Evolutionary conservation across 495 filamentous ascomycete genomes (phyloP), one percentile per base, ranked within the genome.

Genomic region (Apiosordaria backusii): DNA sequence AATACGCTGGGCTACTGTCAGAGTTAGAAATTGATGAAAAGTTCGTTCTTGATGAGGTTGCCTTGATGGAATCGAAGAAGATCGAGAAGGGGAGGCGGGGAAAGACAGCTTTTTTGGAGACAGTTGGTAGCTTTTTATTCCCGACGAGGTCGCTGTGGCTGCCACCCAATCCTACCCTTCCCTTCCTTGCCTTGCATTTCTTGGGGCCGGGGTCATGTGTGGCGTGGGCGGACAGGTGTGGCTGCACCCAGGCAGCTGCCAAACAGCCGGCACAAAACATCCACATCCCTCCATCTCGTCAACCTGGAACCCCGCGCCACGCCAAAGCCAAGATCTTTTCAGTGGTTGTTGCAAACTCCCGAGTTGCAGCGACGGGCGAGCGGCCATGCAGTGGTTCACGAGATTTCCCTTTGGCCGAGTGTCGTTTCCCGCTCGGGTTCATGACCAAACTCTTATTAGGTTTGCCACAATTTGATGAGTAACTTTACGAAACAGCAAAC

Each of bases 11-110:
- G 27, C 26, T 61, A 61, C 27, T 61, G 26, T 13, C n/a, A 25
- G 19, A 61, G 59, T 61, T 35, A 61, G 59, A 61, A 13, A 61
- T 61, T 50, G 59, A 61, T 61, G 59, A 61, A 61, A 60, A 61
- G 26, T 35, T 18, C 27, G 24, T 45, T 61, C 22, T 27, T 23
- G 25, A 40, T 35, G 18, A n/a, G n/a, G 27, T 21, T 4, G 59
- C 22, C 27, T 45, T 45, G 35, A 45, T 45, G 35, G 1, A 45
- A 45, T 45, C 35, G 35, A 45, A 45, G 35, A 45, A 45, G 35
- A 18, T 45, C 35, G 35, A 45, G 13, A 45, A 45, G 35, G 16
- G 35, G 35, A 45, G 35, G 35, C 35, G 35, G 35, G 35, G 35
- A 45, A 45, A 3, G 35, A 45, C 9, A 29, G 27, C 4, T 45